Base-by-base conservation (phyloP, 179 eudicot genomes). In the Beta corolliflora region DNA sequence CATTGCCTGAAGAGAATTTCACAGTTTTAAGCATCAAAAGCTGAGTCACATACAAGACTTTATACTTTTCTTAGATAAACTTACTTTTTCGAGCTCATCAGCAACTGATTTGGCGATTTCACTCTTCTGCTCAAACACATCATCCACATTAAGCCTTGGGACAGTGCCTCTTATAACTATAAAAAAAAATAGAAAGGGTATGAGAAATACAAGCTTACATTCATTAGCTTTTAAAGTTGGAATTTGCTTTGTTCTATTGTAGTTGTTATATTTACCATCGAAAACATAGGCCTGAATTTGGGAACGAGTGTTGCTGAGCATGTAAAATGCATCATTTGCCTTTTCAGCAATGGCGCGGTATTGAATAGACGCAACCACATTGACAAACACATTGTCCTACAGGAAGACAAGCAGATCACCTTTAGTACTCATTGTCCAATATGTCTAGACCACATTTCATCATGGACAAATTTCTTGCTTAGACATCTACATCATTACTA, bases 211-310 rank as follows among this genome's bases (percentile, higher is more conserved):
- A 29, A 11, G 9, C 21, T 14, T 61, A 46, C 3, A 36, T 36
- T 36, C 5, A 66, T 68, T 5, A 81, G 64, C 9, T 23, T 29
- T 77, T 10, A 13, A 31, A 18, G 13, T 19, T 9, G 53, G 10
- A 55, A 55, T 50, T 11, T 44, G 25, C 23, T 2, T 2, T 4
- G 7, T 9, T 64, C 18, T 54, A 63, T 7, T 36, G 10, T 3
- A 21, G 23, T 55, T 45, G 45, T 58, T 25, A 71, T 19, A 45
- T 52, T 36, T 86, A 86, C 90, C 90, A 72, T 88, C 90, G 23
- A 88, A 86, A 76, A 88, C 90, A 75, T 86, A 88, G 71, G 90
- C 90, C 72, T 88, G 90, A 59, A 88, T 88, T 61, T 88, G 90
- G 66, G 87, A 44, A 16, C 87, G 84, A 7, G 88, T 88, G 83